Evolutionary conservation across 108 stramenopile genomes (phyloP).

Genomic region (Aurantiochytrium sp.): DNA sequence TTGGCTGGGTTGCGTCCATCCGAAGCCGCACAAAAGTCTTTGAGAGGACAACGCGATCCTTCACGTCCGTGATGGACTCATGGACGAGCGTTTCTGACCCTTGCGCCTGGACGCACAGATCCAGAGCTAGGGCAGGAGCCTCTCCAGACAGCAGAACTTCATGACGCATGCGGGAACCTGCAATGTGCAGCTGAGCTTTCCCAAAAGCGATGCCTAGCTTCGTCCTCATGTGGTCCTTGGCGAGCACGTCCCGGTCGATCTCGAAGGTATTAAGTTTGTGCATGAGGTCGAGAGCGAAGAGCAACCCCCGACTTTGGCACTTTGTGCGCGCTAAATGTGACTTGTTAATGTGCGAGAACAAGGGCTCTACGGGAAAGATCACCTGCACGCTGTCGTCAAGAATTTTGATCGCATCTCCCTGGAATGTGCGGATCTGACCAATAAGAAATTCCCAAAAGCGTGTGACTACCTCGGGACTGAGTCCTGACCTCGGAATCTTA

Average conservation of each 20-base stretch:
- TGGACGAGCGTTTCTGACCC: not conserved
- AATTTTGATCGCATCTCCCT: not conserved
- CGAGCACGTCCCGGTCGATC: not conserved
- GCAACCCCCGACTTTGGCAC: not conserved
- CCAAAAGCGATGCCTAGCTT: not conserved
- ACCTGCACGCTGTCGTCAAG: not conserved
- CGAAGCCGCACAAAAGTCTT: not conserved
- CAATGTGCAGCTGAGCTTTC: not conserved
- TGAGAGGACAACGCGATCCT: not conserved
- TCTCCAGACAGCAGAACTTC: not conserved
- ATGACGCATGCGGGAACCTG: not conserved
- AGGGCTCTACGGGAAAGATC: not conserved
- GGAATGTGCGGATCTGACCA: not conserved
- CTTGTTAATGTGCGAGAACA: not conserved
- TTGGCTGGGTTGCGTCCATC: not conserved
- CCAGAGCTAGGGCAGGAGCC: not conserved
- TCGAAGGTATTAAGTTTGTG: not conserved
- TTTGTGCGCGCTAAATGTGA: not conserved
- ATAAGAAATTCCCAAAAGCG: not conserved
- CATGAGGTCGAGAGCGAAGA: not conserved
- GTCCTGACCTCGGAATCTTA: too few relatives aligned
- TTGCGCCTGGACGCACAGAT: not conserved
- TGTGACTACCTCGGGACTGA: not conserved
- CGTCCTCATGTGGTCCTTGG: not conserved
- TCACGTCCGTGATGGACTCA: not conserved